Base-by-base conservation (phyloP, 768 basidiomycete species). In the Lyophyllum semitale region DNA sequence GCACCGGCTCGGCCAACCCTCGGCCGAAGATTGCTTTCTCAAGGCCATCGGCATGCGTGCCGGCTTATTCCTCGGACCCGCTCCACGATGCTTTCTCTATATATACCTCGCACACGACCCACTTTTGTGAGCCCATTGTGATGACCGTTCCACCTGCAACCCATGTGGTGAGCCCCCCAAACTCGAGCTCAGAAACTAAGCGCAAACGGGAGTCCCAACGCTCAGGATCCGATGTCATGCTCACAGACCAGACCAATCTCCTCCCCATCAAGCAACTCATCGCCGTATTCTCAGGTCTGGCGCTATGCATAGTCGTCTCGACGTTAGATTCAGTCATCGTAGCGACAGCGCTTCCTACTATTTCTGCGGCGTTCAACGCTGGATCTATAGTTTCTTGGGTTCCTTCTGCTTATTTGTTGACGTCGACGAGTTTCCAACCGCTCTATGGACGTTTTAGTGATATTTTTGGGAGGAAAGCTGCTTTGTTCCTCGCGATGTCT, bases 201-300 rank as follows among this genome's bases (percentile, higher is more conserved):
- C n/a, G 4, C 3, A 29, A 49, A 12, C 3, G 27, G 33, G 3
- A 11, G 29, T 9, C 26, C n/a, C 35, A 29, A 18, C 53, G 46
- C 29, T 38, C 55, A 18, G 25, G 15, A 53, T 38, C 44, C 25
- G 48, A 56, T 33, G 44, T 56, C 13, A 26, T 53, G 17, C 63
- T 88, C 47, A 87, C 87, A 11, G 89, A 91, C 73, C 88, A 91
- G 68, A 90, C 88, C 4, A 90, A 91, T 63, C 76, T 89, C 12
- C 76, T 90, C 4, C 88, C 88, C 0, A 80, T 83, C 65, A 79
- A 73, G 53, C 84, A 85, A 66, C 74, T 90, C 40, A 67, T 90
- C 4, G 71, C 81, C 11, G 81, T 89, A 6, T 88, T 89, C 62
- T 63, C 77, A 1, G 82, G 87, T 6, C 74, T 90, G 12, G 75